These are phyloP conservation scores for Trametes sp. DNA, from an alignment of 1,284 basidiomycete species.

Conservation along the genomic window DNA sequence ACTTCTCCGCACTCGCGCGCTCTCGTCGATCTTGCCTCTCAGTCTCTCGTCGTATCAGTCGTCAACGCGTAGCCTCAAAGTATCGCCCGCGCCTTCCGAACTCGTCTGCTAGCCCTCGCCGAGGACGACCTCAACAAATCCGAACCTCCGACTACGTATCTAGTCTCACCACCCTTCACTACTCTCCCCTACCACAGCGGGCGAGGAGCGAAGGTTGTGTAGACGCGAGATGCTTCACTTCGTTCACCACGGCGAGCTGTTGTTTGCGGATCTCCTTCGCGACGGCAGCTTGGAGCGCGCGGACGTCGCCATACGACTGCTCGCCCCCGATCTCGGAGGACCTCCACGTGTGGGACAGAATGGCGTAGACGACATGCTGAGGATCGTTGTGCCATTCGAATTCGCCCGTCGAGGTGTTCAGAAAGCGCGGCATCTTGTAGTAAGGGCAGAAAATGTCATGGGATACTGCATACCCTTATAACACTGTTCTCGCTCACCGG, in stretches of 20 bases:
- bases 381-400: not conserved
- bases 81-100: too few species aligned
- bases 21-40: too few species aligned
- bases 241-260: not conserved
- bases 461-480: not conserved
- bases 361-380: slow-evolving; percentile 10
- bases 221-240: not conserved
- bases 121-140: too few species aligned
- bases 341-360: slow-evolving; percentile 15
- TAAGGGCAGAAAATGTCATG: too few species aligned
- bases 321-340: not conserved
- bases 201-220: not conserved
- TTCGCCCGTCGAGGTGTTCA: not conserved
- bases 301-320: not conserved
- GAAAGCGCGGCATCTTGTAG: not conserved
- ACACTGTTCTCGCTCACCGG: too few species aligned
- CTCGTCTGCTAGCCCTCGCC: too few species aligned
- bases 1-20: too few species aligned
- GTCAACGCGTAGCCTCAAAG: too few species aligned
- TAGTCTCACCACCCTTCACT: too few species aligned
- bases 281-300: not conserved
- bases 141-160: too few species aligned
- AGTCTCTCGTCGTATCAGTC: too few species aligned
- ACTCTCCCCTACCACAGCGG: not conserved
- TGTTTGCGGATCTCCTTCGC: not conserved